phyloP scores from a whole-genome alignment of 2,329 filamentous ascomycete species.

The Monosporascus sp. region DNA sequence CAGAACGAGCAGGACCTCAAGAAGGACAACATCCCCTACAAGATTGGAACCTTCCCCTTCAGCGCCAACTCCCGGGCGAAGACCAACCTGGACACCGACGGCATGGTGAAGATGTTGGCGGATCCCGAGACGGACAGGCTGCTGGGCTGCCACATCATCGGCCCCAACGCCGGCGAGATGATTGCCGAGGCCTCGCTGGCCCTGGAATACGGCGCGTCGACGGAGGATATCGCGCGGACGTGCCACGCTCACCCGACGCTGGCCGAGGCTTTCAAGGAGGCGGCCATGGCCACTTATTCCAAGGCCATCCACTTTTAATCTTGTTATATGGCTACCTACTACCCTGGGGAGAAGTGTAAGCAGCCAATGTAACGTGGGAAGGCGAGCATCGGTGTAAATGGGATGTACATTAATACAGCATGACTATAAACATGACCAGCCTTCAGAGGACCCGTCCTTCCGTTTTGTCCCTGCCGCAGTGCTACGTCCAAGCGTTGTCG shows the following conservation, averaged over 20 bases:
- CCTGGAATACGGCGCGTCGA: slow-evolving; percentile 92
- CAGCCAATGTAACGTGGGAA: background rate
- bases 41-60: slow-evolving; percentile 92
- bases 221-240: slow-evolving; percentile 90
- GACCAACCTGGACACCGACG: slow-evolving; percentile 95
- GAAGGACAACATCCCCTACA: slow-evolving; percentile 84
- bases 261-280: slow-evolving; percentile 98
- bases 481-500: too few species aligned
- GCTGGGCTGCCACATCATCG: slow-evolving; percentile 93
- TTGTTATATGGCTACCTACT: slow-evolving; percentile 15
- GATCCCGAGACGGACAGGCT: slow-evolving; percentile 96
- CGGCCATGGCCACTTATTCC: slow-evolving; percentile 93
- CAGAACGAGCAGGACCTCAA: slow-evolving; percentile 97
- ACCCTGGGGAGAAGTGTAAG: too few species aligned
- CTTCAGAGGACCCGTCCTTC: slow-evolving; percentile 4
- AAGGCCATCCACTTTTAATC: slow-evolving; percentile 92
- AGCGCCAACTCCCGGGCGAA: slow-evolving; percentile 97
- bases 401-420: slow-evolving; percentile 30
- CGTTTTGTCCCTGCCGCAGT: background rate
- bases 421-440: slow-evolving; percentile 14
- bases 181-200: slow-evolving; percentile 95
- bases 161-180: slow-evolving; percentile 96
- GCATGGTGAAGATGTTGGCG: slow-evolving; percentile 93
- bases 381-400: slow-evolving; percentile 23
- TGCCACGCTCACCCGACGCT: slow-evolving; percentile 96